phyloP scores from a whole-genome alignment of 345 rosid species.

The Populus euphratica region DNA sequence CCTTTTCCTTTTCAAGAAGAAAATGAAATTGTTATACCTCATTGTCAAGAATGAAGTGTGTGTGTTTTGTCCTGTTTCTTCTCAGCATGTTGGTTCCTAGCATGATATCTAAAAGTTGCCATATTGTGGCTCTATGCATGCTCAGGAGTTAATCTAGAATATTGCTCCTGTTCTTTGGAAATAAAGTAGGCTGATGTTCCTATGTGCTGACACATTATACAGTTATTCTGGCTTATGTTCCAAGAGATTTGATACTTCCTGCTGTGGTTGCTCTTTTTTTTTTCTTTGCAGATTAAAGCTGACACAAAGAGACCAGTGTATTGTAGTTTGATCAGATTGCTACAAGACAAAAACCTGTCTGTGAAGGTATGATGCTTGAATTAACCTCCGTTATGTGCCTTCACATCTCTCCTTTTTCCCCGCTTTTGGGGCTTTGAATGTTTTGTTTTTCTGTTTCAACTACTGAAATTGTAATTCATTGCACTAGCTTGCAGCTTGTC shows the following conservation, averaged over 20 bases:
- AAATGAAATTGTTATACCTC: not conserved
- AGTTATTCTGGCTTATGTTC: not conserved
- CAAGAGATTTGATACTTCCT: not conserved
- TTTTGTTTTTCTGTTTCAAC: constrained; percentile 9
- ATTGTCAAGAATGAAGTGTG: no score
- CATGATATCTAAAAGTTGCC: not conserved
- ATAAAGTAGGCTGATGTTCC: not conserved
- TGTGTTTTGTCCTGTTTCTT: not conserved
- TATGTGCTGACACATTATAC: not conserved
- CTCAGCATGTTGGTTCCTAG: not conserved
- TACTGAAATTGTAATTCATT: constrained; percentile 35
- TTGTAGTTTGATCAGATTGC: constrained; percentile 77
- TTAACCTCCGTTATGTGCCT: not conserved
- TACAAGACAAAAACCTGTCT: constrained; percentile 76
- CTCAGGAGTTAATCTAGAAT: not conserved
- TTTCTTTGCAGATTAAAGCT: constrained; percentile 67
- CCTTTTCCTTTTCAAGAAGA: not conserved
- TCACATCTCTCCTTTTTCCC: not conserved
- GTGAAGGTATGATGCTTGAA: constrained; percentile 61
- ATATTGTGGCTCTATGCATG: not conserved
- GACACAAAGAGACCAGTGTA: constrained; percentile 89
- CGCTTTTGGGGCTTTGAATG: not conserved
- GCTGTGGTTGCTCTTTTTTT: constrained; percentile 24
- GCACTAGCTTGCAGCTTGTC: constrained; percentile 91
- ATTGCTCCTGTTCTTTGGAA: not conserved